Evolutionary conservation across 106 monocot species (phyloP).

Genomic region (Dendrobium catenatum): DNA sequence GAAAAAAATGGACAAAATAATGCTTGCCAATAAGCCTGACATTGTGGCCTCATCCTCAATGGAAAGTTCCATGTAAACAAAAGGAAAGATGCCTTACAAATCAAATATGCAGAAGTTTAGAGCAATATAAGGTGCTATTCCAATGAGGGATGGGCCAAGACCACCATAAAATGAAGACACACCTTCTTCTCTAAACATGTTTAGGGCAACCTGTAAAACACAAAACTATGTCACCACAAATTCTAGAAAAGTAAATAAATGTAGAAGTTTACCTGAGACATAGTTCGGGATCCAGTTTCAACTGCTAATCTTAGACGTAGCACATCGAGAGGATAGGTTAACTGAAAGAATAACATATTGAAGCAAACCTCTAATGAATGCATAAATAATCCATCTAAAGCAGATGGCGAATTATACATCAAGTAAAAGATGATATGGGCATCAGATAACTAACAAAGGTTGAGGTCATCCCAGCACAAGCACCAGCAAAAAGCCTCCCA

Average conservation of each 20-base stretch:
- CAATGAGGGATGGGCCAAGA: slow-evolving; percentile 91
- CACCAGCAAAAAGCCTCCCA: slow-evolving; percentile 85
- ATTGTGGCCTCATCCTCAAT: neutral
- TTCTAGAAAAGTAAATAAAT: neutral
- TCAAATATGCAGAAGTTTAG: slow-evolving; percentile 98
- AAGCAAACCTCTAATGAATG: neutral
- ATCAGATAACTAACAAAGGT: slow-evolving; percentile 65
- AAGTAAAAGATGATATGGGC: neutral
- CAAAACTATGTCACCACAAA: neutral
- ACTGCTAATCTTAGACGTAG: slow-evolving; percentile 84
- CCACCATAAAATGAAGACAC: slow-evolving; percentile 83
- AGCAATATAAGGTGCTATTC: slow-evolving; percentile 97
- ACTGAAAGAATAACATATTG: slow-evolving; percentile 26
- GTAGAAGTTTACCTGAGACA: slow-evolving; percentile 67
- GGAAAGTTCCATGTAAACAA: neutral
- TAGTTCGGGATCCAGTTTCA: slow-evolving; percentile 74
- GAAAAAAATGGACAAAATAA: slow-evolving; percentile 5
- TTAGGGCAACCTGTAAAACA: slow-evolving; percentile 69
- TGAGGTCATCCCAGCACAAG: slow-evolving; percentile 98
- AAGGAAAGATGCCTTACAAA: slow-evolving; percentile 51
- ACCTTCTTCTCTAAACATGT: slow-evolving; percentile 91
- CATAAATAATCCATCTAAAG: neutral
- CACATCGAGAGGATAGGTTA: slow-evolving; percentile 97
- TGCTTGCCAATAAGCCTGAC: slow-evolving; percentile 5
- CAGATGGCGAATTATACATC: neutral